Conservation (phyloP, 495 filamentous ascomycete genomes). For the Penicillium lividum region DNA sequence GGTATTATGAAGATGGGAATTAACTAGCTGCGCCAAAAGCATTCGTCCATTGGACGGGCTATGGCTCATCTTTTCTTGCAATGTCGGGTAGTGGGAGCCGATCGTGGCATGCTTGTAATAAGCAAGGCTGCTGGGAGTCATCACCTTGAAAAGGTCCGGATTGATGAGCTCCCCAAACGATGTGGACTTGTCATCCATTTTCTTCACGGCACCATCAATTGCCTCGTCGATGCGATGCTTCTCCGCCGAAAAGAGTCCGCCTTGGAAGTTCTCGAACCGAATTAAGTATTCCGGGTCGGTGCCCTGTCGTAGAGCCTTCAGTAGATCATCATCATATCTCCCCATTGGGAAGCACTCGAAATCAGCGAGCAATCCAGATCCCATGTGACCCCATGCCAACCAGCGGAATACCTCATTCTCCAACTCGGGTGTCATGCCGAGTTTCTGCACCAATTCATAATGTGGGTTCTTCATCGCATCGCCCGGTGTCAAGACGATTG, state of each 20-base stretch:
- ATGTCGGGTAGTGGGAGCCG: slow-evolving; percentile 59
- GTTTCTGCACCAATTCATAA: slow-evolving; percentile 62
- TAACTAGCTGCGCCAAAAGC: slow-evolving; percentile 72
- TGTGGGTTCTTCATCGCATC: slow-evolving; percentile 86
- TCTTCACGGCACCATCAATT: slow-evolving; percentile 64
- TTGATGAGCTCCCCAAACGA: slow-evolving; percentile 60
- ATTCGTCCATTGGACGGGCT: slow-evolving; percentile 58
- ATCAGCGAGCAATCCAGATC: slow-evolving; percentile 78
- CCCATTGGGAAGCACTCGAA: slow-evolving; percentile 87
- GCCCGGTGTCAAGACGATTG: slow-evolving; percentile 73
- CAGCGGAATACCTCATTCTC: slow-evolving; percentile 78
- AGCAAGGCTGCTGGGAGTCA: slow-evolving; percentile 69
- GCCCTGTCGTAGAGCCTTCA: slow-evolving; percentile 71
- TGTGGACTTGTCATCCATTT: slow-evolving; percentile 53
- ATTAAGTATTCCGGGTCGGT: slow-evolving; percentile 67
- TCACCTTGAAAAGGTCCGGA: slow-evolving; percentile 60
- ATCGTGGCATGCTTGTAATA: slow-evolving; percentile 71
- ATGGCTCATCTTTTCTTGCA: slow-evolving; percentile 61
- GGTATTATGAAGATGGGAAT: slow-evolving; percentile 79
- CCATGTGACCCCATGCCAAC: slow-evolving; percentile 94
- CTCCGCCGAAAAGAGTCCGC: slow-evolving; percentile 72
- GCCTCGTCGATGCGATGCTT: slow-evolving; percentile 64
- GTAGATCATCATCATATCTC: slow-evolving; percentile 66
- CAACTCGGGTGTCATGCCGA: slow-evolving; percentile 54
- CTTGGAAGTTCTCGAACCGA: slow-evolving; percentile 70